These are phyloP conservation scores for Gynandropsis gynandra DNA, from an alignment of 345 rosid species.

Conservation along the genomic window DNA sequence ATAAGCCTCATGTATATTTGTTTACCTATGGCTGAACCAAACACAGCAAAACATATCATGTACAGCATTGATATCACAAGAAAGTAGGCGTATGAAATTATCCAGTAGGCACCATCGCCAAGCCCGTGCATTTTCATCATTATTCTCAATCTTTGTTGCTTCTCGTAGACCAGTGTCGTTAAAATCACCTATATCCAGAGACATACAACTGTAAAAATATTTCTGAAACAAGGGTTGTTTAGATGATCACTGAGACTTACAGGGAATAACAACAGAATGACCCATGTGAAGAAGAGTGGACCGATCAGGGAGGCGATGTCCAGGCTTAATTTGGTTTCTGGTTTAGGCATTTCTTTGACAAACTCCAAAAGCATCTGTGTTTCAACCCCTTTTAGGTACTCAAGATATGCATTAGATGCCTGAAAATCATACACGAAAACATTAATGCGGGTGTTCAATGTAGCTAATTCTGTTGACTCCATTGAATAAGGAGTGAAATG, in stretches of 20 bases:
- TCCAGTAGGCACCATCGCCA: conserved; percentile 90
- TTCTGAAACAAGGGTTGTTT: conserved; percentile 3
- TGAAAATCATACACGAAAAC: conserved; percentile 17
- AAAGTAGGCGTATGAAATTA: conserved; percentile 78
- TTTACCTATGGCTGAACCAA: conserved; percentile 77
- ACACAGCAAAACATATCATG: conserved; percentile 68
- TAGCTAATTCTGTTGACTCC: neutral
- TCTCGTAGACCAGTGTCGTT: conserved; percentile 75
- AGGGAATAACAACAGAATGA: conserved; percentile 58
- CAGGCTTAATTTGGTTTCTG: conserved; percentile 33
- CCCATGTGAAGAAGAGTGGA: conserved; percentile 64
- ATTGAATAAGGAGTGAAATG: neutral
- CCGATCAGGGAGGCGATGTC: conserved; percentile 78
- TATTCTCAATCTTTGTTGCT: conserved; percentile 68
- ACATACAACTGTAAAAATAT: neutral
- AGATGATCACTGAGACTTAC: conserved; percentile 42
- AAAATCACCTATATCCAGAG: conserved; percentile 50
- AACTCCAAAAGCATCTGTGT: conserved; percentile 55
- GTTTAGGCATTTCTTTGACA: conserved; percentile 82
- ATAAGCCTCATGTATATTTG: neutral
- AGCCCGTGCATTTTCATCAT: conserved; percentile 99
- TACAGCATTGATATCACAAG: conserved; percentile 50
- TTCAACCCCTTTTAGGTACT: conserved; percentile 45
- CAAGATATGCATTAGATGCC: conserved; percentile 86
- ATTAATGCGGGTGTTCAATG: neutral